Conservation (phyloP, 768 basidiomycete species). For the Suillus clintonianus region DNA sequence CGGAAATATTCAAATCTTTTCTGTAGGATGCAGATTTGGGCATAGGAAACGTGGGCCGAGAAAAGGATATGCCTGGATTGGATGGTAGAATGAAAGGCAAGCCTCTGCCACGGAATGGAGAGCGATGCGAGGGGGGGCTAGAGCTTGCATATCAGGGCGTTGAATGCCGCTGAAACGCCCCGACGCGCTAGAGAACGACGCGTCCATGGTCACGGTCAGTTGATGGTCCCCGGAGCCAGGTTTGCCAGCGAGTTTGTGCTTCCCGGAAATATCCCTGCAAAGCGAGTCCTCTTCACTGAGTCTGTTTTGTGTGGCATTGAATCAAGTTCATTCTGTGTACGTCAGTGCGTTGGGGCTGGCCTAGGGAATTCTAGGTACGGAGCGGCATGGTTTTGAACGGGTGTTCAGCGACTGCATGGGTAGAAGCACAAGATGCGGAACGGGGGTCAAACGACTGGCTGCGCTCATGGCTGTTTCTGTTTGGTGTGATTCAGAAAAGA, state of each 20-base stretch:
- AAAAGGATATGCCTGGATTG: not conserved
- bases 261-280: not conserved
- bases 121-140: not conserved
- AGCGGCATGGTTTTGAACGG: not conserved
- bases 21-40: not conserved
- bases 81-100: not conserved
- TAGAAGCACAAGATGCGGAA: constrained; percentile 2
- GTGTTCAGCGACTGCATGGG: not conserved
- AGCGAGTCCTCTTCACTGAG: not conserved
- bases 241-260: not conserved
- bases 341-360: not conserved
- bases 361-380: not conserved
- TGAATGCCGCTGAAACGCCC: not conserved
- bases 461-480: not conserved
- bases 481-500: not conserved
- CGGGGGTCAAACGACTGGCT: constrained; percentile 1
- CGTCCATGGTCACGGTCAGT: not conserved
- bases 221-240: not conserved
- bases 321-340: not conserved
- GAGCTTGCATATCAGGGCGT: not conserved
- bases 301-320: not conserved
- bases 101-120: not conserved
- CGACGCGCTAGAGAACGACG: not conserved
- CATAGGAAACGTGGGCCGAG: not conserved
- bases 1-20: not conserved